Evolutionary conservation across 2,329 filamentous ascomycete species (phyloP).

Genomic region (Xylariaceae sp.): DNA sequence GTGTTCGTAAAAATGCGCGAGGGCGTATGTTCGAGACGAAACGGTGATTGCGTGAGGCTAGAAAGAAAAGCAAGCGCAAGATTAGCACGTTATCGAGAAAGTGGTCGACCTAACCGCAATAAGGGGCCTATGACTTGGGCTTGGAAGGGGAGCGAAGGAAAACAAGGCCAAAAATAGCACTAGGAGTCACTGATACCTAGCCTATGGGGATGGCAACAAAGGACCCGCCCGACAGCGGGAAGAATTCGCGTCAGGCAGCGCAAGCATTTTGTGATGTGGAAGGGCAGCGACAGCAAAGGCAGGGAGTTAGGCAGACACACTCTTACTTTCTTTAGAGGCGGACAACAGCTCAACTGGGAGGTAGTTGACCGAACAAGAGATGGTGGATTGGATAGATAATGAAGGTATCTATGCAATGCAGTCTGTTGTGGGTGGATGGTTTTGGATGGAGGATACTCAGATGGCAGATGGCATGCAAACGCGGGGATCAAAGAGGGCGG

Average conservation of each 20-base stretch:
- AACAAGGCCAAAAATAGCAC: not conserved
- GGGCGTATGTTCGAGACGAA: not conserved
- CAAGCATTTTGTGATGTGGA: not conserved
- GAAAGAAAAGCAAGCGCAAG: not conserved
- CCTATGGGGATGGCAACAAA: not conserved
- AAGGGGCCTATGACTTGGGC: not conserved
- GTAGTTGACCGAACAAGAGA: slow-evolving; percentile 4
- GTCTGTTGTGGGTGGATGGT: slow-evolving; percentile 2
- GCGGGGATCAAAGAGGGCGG: slow-evolving; percentile 16
- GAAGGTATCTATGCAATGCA: slow-evolving; percentile 9
- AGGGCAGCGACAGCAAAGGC: not conserved
- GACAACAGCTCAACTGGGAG: slow-evolving; percentile 2
- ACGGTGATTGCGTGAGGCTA: not conserved
- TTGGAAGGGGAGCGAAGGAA: not conserved
- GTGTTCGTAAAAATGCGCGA: slow-evolving; percentile 2
- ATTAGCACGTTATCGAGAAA: slow-evolving; percentile 8
- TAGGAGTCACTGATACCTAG: slow-evolving; percentile 3
- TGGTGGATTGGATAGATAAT: slow-evolving; percentile 3
- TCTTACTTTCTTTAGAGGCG: slow-evolving; percentile 2
- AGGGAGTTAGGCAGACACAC: slow-evolving; percentile 19
- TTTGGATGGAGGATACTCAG: slow-evolving; percentile 1
- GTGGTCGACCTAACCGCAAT: not conserved
- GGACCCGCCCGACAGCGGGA: slow-evolving; percentile 10
- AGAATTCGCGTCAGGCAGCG: slow-evolving; percentile 9
- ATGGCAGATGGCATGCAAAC: slow-evolving; percentile 12